Evolutionary conservation across 192 early-diverging fungal genomes (phyloP).

Genomic region (Globomyces pollinis-pini): DNA sequence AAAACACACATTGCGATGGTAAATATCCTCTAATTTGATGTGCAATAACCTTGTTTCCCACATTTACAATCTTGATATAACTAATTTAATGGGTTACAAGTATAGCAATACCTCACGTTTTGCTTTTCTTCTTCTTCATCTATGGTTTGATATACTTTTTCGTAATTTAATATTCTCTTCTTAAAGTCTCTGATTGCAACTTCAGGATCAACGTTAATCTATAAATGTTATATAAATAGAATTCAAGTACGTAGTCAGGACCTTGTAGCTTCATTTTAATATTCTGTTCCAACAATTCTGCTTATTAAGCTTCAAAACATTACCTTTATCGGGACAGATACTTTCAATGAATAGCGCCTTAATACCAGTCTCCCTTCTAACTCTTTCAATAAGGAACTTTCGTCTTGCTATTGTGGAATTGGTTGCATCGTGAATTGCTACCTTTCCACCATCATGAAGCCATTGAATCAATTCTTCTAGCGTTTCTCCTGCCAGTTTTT

Average conservation of each 20-base stretch:
- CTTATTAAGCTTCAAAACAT: too few species aligned
- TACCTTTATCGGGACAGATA: constrained; percentile 76
- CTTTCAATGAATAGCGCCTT: constrained; percentile 50
- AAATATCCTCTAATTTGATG: constrained; percentile 92
- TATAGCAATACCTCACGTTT: constrained; percentile 32
- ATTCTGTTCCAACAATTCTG: constrained; percentile 71
- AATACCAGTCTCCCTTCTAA: constrained; percentile 18
- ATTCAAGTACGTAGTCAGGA: too few species aligned
- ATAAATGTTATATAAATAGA: too few species aligned
- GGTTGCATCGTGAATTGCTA: constrained; percentile 85
- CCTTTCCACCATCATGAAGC: constrained; percentile 76
- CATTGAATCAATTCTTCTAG: constrained; percentile 86
- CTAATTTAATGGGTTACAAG: constrained; percentile 23
- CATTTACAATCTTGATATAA: constrained; percentile 95
- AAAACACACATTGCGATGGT: constrained; percentile 90
- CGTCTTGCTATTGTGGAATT: constrained; percentile 85
- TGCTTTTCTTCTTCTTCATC: constrained; percentile 73
- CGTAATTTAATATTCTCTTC: constrained; percentile 82
- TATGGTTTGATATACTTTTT: constrained; percentile 83
- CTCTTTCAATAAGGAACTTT: constrained; percentile 30
- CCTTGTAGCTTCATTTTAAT: constrained; percentile 83
- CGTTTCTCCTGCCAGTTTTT: constrained; percentile 66
- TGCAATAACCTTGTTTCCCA: constrained; percentile 91
- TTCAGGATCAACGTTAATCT: constrained; percentile 70
- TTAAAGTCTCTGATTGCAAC: constrained; percentile 79